Evolutionary conservation across 371 early-diverging fungal species (phyloP).

Genomic region (Syncephalastrum racemosum): DNA sequence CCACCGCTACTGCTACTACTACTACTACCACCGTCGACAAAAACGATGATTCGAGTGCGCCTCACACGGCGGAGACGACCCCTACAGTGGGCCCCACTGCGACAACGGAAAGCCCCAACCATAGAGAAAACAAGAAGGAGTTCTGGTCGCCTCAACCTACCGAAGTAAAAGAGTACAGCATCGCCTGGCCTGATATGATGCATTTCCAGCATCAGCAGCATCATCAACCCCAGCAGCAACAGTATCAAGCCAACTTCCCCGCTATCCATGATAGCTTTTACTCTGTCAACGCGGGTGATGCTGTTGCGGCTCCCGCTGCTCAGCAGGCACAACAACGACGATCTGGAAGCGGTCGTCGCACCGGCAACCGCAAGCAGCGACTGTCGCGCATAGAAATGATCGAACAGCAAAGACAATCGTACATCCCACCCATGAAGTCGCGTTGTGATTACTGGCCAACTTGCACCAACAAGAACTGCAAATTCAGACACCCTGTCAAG

Average conservation of each 20-base stretch:
- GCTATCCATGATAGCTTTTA: not conserved
- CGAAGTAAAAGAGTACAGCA: constrained; percentile 3
- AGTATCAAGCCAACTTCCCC: not conserved
- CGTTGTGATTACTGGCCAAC: constrained; percentile 58
- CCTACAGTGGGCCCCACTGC: not conserved
- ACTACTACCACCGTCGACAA: too few relatives aligned
- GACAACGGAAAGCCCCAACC: not conserved
- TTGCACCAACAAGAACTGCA: constrained; percentile 63
- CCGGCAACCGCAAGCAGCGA: constrained; percentile 18
- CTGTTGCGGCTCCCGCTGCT: constrained; percentile 6
- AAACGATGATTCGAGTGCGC: constrained; percentile 4
- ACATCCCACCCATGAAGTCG: constrained; percentile 41
- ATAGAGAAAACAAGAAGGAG: constrained; percentile 1
- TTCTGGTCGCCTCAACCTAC: constrained; percentile 1
- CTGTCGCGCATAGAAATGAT: constrained; percentile 38
- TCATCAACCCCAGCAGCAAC: not conserved
- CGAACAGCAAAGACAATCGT: constrained; percentile 36
- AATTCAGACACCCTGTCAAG: constrained; percentile 51
- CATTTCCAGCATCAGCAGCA: constrained; percentile 5
- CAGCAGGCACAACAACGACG: not conserved
- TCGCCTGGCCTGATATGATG: constrained; percentile 18
- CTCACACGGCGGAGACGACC: not conserved
- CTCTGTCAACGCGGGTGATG: constrained; percentile 10
- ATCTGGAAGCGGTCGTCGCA: not conserved
- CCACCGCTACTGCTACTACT: constrained; percentile 2